Base-by-base conservation (phyloP, 495 filamentous ascomycete genomes). In the Aspergillus coremiiformis region DNA sequence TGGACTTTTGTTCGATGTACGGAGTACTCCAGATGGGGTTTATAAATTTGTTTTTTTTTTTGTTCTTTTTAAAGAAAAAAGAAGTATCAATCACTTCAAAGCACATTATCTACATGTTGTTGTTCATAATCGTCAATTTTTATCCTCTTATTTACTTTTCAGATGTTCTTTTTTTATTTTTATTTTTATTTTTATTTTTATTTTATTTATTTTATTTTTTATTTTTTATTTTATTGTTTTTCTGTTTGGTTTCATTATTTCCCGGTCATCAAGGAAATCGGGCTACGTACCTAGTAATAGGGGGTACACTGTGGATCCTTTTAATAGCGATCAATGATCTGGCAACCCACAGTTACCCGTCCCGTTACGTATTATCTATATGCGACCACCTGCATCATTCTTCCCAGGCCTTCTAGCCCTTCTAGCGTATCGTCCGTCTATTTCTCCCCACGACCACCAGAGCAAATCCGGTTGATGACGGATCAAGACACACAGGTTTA, bases 281-380 rank as follows among this genome's bases (percentile, higher is more conserved):
- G 43, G 23, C 45, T 29, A 19, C 10, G n/a, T 51, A 44, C 46
- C 45, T 46, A 51, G 53, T 51, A 61, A 52, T 55, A 51, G 53
- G 53, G 39, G 37, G 37, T 10, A 20, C 37, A 52, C 8, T 4
- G 52, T 59, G 52, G 52, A 30, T 26, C 56, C 19, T 17, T 33
- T 44, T 52, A 39, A 49, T 55, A 52, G 51, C 39, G 55, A 58
- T 58, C 55, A 54, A 48, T 54, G 56, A 58, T 52, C 47, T 41
- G 57, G 59, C 44, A 51, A 55, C 56, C 60, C 54, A 62, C 63
- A 14, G 39, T 42, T 62, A 52, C 60, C 53, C 52, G 62, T 60
- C 59, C 61, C 61, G 60, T 69, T 70, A 69, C 66, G 65, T 66
- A 63, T 62, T 59, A n/a, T n/a, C n/a, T n/a, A 62, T 52, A 46